Conservation (phyloP, 768 basidiomycete genomes). For the Hygrocybe punicea region DNA sequence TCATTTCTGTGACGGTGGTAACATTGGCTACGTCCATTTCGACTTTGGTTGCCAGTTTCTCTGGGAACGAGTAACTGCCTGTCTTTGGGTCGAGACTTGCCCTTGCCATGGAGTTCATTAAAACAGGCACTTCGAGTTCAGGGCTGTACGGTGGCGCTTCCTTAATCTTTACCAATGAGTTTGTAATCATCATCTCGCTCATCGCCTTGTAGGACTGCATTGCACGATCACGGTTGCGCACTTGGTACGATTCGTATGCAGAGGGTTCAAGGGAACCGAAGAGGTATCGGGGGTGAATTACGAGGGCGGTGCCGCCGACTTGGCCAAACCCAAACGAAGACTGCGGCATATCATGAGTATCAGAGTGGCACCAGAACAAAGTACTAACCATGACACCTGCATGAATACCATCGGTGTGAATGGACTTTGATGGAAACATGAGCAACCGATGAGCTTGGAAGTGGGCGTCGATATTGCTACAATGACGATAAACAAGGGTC, state of each 20-base stretch:
- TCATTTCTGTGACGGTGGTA: slow-evolving; percentile 54
- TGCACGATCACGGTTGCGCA: slow-evolving; percentile 61
- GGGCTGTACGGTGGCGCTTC: slow-evolving; percentile 83
- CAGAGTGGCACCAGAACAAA: neutral
- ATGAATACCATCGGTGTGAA: slow-evolving; percentile 89
- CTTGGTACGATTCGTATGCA: slow-evolving; percentile 74
- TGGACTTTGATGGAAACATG: slow-evolving; percentile 96
- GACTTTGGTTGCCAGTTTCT: slow-evolving; percentile 52
- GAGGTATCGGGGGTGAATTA: slow-evolving; percentile 88
- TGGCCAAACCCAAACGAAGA: slow-evolving; percentile 98
- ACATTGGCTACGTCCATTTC: slow-evolving; percentile 66
- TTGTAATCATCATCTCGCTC: slow-evolving; percentile 94
- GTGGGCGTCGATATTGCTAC: slow-evolving; percentile 87
- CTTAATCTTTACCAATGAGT: slow-evolving; percentile 92
- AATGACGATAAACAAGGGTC: slow-evolving; percentile 9
- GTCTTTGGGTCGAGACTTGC: slow-evolving; percentile 77
- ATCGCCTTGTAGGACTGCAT: slow-evolving; percentile 81
- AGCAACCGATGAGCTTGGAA: slow-evolving; percentile 87
- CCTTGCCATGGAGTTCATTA: slow-evolving; percentile 92
- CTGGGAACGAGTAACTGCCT: slow-evolving; percentile 77
- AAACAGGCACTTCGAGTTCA: slow-evolving; percentile 81
- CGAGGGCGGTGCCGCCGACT: slow-evolving; percentile 88
- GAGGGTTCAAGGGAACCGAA: slow-evolving; percentile 78
- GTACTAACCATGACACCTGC: slow-evolving; percentile 77
- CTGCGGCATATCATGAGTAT: slow-evolving; percentile 35